Evolutionary conservation across 257 asterid genomes (phyloP).

Genomic region (Ajuga chamaepitys): DNA sequence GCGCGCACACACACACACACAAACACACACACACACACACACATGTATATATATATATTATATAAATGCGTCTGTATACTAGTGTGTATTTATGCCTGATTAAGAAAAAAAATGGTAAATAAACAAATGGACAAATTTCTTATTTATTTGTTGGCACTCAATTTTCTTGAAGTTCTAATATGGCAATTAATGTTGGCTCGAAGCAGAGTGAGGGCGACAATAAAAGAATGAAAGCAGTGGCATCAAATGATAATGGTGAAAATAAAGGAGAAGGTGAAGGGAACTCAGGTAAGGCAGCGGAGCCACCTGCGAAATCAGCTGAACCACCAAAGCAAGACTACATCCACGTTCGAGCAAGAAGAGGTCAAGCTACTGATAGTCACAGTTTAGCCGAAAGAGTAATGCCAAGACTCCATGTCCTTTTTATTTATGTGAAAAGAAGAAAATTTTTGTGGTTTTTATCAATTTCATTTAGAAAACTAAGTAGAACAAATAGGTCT

Average conservation of each 20-base stretch:
- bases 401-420: conserved; percentile 10
- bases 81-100: neutral
- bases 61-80: neutral
- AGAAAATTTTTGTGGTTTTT: neutral
- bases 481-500: neutral
- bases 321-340: conserved; percentile 55
- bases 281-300: conserved; percentile 35
- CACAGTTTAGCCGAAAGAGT: conserved; percentile 74
- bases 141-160: no score
- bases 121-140: no score
- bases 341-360: conserved; percentile 65
- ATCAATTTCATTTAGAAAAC: neutral
- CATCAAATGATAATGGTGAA: conserved; percentile 24
- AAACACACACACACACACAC: no score
- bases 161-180: neutral
- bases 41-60: no score
- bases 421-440: neutral
- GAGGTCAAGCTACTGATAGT: conserved; percentile 75
- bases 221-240: conserved; percentile 33
- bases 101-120: neutral
- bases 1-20: no score
- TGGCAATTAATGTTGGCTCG: conserved; percentile 12
- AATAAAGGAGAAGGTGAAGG: conserved; percentile 30
- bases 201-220: conserved; percentile 36
- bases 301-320: conserved; percentile 30